Evolutionary conservation across 2,329 filamentous ascomycete genomes (phyloP), one percentile per base, ranked within the genome.

Genomic region (Chaetomium sp.): DNA sequence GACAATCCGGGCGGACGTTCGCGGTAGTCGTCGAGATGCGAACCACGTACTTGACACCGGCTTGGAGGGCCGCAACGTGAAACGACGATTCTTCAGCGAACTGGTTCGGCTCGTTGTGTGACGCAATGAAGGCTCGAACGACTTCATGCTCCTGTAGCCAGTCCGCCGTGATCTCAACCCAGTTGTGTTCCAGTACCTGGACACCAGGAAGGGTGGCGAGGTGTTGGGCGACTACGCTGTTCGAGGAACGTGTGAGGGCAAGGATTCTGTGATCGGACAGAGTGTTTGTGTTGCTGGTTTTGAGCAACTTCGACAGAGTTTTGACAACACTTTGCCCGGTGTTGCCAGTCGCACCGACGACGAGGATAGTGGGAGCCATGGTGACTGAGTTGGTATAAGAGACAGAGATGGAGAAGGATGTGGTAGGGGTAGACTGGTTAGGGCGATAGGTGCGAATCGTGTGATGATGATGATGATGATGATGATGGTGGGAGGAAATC

Each of bases 1-100:
- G 8, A 38, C 27, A 62, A 49, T 65, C 63, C 9, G 63, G 63
- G 2, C 55, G 58, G 19, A 65, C 63, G 29, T 58, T 62, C 10
- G 58, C 33, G 1, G 58, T 59, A 1, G 49, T 31, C 8, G 59
- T 65, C 1, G 63, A 65, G 59, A 65, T 65, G 54, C 63, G 63
- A 25, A 65, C 63, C 4, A 65, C 54, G 55, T 65, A 65, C 57
- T 62, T 10, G 19, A 65, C 63, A 47, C 63, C 63, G 1, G 63
- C 63, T 1, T 54, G 12, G 47, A 65, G 63, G 9, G 49, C 47
- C 1, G 63, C 59, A 4, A 65, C 25, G 54, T 62, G 63, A 49
- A 65, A 65, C 8, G 23, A 10, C 7, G 63, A 58, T 27, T 65
- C 63, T 23, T 58, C 63, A 35, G 63, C 31, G 55, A 65, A 65